Percentiles rank a stretch among this genome's conserved stretches.
Evolutionary conservation across 208 protist species (phyloP).

Genomic region (Trypanosoma avium): DNA sequence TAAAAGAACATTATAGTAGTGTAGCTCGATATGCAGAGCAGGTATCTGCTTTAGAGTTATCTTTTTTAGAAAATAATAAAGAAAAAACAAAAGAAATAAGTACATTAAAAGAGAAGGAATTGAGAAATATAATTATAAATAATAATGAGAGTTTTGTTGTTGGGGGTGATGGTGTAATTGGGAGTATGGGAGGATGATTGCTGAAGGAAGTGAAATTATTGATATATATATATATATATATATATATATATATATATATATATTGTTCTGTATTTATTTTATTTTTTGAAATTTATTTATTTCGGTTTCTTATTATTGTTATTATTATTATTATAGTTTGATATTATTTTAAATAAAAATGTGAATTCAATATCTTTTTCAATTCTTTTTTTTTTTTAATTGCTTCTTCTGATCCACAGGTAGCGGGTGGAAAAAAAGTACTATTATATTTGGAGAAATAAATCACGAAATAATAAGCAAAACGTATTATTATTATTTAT

Average conservation of each 20-base stretch:
- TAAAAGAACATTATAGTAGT: constrained; percentile 40
- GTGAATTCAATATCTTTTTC: no score
- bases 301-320: not conserved
- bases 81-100: not conserved
- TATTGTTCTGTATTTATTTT: not conserved
- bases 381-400: no score
- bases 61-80: not conserved
- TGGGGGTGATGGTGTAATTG: no score
- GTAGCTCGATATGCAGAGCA: constrained; percentile 40
- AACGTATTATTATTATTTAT: no score
- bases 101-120: not conserved
- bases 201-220: not conserved
- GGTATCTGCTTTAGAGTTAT: constrained; percentile 39
- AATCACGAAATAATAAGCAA: not conserved
- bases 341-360: no score
- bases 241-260: not conserved
- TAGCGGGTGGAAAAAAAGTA: no score
- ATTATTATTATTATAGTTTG: not conserved
- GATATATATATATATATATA: not conserved
- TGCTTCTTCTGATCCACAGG: no score
- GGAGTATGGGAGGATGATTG: no score
- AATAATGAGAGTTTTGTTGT: no score
- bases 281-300: not conserved
- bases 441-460: no score
- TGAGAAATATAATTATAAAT: not conserved